Evolutionary conservation across 768 basidiomycete species (phyloP).

Genomic region (Holtermannia corniformis): DNA sequence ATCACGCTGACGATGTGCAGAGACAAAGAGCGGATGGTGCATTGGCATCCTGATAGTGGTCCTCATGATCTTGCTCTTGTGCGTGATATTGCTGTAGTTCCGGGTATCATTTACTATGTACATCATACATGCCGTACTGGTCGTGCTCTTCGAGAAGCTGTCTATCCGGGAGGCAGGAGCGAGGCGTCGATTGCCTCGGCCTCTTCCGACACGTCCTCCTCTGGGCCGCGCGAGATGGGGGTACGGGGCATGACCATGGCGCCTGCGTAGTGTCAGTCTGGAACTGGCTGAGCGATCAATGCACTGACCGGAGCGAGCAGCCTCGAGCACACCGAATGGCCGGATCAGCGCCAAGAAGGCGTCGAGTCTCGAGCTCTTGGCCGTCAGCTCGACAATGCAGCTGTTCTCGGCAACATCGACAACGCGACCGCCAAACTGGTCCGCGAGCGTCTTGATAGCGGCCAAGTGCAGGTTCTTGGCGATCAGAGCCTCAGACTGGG

Average conservation of each 20-base stretch:
- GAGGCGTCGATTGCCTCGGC: slow-evolving; percentile 70
- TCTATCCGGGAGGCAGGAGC: slow-evolving; percentile 83
- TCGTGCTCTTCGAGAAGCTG: not conserved
- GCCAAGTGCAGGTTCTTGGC: slow-evolving; percentile 80
- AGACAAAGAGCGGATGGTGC: slow-evolving; percentile 83
- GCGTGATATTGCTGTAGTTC: slow-evolving; percentile 62
- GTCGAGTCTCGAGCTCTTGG: slow-evolving; percentile 82
- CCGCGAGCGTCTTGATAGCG: slow-evolving; percentile 71
- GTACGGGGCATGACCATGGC: slow-evolving; percentile 98
- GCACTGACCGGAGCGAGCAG: slow-evolving; percentile 75
- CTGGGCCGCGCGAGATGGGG: slow-evolving; percentile 59
- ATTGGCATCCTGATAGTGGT: slow-evolving; percentile 75
- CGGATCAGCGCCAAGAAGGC: slow-evolving; percentile 84
- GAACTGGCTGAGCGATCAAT: not conserved
- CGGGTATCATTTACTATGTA: not conserved
- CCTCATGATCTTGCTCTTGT: slow-evolving; percentile 62
- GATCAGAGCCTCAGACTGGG: slow-evolving; percentile 73
- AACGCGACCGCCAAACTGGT: slow-evolving; percentile 83
- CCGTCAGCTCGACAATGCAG: slow-evolving; percentile 88
- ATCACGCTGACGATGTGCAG: slow-evolving; percentile 40
- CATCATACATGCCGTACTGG: not conserved
- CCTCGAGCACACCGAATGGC: slow-evolving; percentile 92
- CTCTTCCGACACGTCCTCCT: slow-evolving; percentile 52
- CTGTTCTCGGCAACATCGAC: slow-evolving; percentile 93
- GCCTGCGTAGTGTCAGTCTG: slow-evolving; percentile 46